Evolutionary conservation across 202 grass and related monocot genomes (phyloP).

Genomic region (Hordeum pubiflorum): DNA sequence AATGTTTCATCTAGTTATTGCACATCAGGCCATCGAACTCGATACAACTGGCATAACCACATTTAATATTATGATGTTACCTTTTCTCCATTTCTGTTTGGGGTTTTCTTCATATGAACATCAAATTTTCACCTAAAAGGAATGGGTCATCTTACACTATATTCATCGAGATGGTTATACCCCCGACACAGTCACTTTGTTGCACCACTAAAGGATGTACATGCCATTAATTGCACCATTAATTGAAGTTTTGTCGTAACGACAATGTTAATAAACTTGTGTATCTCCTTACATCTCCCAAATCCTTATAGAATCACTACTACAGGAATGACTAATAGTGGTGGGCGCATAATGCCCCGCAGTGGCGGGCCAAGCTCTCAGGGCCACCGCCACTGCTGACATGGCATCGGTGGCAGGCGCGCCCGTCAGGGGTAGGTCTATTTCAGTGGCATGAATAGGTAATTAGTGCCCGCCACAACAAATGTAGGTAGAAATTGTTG

Average conservation of each 20-base stretch:
- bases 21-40: neutral
- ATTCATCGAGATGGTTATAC: neutral
- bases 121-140: neutral
- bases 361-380: no score
- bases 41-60: neutral
- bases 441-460: no score
- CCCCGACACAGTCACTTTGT: no score
- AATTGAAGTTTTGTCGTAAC: neutral
- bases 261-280: neutral
- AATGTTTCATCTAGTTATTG: no score
- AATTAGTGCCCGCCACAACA: no score
- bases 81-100: neutral
- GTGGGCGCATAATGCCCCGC: no score
- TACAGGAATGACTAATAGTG: no score
- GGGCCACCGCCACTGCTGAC: no score
- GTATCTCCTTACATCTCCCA: neutral
- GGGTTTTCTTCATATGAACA: neutral
- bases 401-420: no score
- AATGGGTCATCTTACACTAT: neutral
- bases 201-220: neutral
- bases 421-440: no score
- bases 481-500: no score
- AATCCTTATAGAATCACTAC: no score
- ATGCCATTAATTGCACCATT: neutral
- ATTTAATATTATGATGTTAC: neutral